Evolutionary conservation across 768 basidiomycete species (phyloP), one percentile per base, ranked within the genome.

Genomic region (Pleurotus eryngii): DNA sequence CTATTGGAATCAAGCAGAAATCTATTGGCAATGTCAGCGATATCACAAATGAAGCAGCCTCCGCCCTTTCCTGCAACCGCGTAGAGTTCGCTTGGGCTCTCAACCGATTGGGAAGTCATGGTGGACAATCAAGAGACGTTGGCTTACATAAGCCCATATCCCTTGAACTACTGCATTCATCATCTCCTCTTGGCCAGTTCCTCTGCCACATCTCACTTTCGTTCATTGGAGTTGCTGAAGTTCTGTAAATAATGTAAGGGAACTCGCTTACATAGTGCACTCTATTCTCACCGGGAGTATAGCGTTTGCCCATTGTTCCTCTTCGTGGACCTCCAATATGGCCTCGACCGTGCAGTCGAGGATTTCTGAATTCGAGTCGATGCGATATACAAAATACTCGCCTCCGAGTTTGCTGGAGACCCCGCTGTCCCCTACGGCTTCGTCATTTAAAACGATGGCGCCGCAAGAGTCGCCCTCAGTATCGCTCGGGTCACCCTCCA

Each of bases 1-100:
- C 92, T 55, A 95, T 87, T 11, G 92, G 93, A 56, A 94, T 86
- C 39, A 95, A 82, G 65, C 92, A 95, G 67, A 95, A 93, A 70
- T 95, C 92, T 92, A 58, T 38, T 30, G 39, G 27, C 15, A 15
- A 38, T n/a, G 51, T 60, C 40, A 46, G 56, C 39, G 37, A 1
- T 47, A 39, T 24, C 42, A 46, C 4, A 24, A 20, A 22, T 40
- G 46, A 22, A 37, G 39, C 20, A 22, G 51, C 55, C 11, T 8
- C 22, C 46, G 22, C 17, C 42, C 46, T 17, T 70, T 84, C 90
- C 90, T 72, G 90, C 90, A 40, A 89, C 84, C 18, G 88, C 89
- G 67, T 91, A 92, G 47, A 92, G 81, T 56, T 89, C 83, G 59
- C 17, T 61, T 5, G 22, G 6, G 20, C 38, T 50, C 43, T 38